Evolutionary conservation across 768 basidiomycete genomes (phyloP).

Genomic region (Boletus sp.): DNA sequence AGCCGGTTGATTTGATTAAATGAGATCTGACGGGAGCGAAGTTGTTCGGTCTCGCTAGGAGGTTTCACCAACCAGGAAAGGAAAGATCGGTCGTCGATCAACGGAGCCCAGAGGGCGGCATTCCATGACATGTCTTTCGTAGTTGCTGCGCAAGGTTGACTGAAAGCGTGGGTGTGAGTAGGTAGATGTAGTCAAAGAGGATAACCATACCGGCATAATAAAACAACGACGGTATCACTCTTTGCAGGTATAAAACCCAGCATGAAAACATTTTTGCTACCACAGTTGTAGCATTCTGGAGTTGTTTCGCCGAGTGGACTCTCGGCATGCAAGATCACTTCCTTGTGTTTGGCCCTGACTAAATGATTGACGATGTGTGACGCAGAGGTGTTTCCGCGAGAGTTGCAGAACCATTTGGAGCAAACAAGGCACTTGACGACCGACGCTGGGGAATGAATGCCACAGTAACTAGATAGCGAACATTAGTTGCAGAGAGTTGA

Average conservation of each 20-base stretch:
- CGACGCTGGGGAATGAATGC: constrained; percentile 94
- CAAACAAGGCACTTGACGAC: constrained; percentile 95
- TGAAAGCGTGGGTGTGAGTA: constrained; percentile 28
- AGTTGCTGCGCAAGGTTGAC: constrained; percentile 96
- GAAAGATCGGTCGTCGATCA: constrained; percentile 98
- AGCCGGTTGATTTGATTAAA: constrained; percentile 96
- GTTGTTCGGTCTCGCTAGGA: constrained; percentile 92
- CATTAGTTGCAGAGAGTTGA: constrained; percentile 4
- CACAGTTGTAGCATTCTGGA: constrained; percentile 99
- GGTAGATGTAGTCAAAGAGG: not conserved
- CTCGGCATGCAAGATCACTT: constrained; percentile 94
- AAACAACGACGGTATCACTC: constrained; percentile 96
- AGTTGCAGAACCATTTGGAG: constrained; percentile 98
- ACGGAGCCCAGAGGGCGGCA: constrained; percentile 93
- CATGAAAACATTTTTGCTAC: constrained; percentile 99
- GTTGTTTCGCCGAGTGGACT: constrained; percentile 95
- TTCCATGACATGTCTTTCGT: constrained; percentile 99
- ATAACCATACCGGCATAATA: constrained; percentile 80
- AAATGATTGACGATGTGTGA: constrained; percentile 99
- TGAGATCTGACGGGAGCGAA: constrained; percentile 94
- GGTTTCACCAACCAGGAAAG: constrained; percentile 99
- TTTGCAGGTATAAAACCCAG: constrained; percentile 99
- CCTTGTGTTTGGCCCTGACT: constrained; percentile 98
- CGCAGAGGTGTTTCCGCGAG: constrained; percentile 94
- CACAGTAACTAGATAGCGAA: constrained; percentile 73